Evolutionary conservation across 2,329 filamentous ascomycete species (phyloP), one percentile per base, ranked within the genome.

Genomic region (Shiraia sp.): DNA sequence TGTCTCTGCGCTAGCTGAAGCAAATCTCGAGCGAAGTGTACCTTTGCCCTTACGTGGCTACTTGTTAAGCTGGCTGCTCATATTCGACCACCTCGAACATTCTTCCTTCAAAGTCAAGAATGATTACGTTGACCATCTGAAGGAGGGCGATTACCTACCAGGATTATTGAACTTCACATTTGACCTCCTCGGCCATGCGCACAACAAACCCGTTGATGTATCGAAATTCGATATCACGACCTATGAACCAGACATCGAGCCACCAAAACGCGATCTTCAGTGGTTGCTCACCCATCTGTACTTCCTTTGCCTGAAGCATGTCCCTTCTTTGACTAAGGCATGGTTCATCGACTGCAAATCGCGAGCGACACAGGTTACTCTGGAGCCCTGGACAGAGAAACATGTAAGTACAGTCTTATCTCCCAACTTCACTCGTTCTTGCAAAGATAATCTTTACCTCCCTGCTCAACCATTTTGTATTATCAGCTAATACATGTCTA

Each of bases 321-420:
- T 88, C 0, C 90, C 90, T 0, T 85, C 84, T 2, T 76, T 93
- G 3, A 90, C 90, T 45, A 91, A 90, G 61, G 72, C 77, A 1
- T 97, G 93, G 90, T 95, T 86, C 73, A 81, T 92, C 8, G 83
- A 87, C 48, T 87, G 89, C 64, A 84, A 84, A 42, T 90, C 88
- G 2, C 78, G 82, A 44, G 86, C 93, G 66, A 95, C 89, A 12
- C 85, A 84, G 22, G 83, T 85, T 16, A 81, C 88, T 0, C 84
- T 96, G 15, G 87, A 93, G 65, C 72, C 76, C 1, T 99, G 92
- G 90, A 95, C 91, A 2, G 81, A 88, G 42, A 91, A 85, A 72
- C 87, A 83, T 66, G 58, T 63, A 48, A 36, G 55, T 45, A 3
- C 12, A 10, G 9, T 12, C 7, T 22, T 12, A 7, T 13, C 14